Conservation (phyloP, 345 rosid genomes). For the Iberis pinnata region DNA sequence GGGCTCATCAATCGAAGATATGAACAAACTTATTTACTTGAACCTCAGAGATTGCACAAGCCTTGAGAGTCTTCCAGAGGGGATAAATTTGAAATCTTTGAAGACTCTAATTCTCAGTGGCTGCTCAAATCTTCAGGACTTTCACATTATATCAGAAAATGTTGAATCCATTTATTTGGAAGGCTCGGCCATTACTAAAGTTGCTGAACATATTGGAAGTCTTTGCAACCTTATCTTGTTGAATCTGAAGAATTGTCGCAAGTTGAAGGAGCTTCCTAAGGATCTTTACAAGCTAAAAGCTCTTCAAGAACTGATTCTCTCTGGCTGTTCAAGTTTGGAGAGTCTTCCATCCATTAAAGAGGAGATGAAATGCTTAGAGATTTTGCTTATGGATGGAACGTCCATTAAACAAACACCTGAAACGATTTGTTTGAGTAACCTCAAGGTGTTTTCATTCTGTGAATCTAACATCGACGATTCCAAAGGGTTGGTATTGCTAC, state of each 20-base stretch:
- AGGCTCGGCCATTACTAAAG: conserved; percentile 20
- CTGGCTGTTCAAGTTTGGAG: conserved; percentile 19
- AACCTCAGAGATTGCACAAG: conserved; percentile 22
- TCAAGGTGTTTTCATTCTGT: conserved; percentile 21
- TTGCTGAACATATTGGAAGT: conserved; percentile 19
- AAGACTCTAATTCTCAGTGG: conserved; percentile 24
- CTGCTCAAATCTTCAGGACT: conserved; percentile 22
- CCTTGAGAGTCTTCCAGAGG: conserved; percentile 20
- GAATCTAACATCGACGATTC: conserved; percentile 13
- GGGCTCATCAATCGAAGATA: conserved; percentile 7
- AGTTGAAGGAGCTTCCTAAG: conserved; percentile 17
- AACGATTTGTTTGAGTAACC: conserved; percentile 5
- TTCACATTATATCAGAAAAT: conserved; percentile 22
- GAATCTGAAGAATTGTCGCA: conserved; percentile 24
- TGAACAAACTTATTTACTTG: conserved; percentile 21
- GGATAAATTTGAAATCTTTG: background rate
- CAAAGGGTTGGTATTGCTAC: background rate
- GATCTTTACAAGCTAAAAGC: conserved; percentile 26
- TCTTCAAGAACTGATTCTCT: conserved; percentile 28
- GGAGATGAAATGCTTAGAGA: conserved; percentile 23
- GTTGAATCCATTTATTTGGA: conserved; percentile 18
- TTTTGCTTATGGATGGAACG: conserved; percentile 28
- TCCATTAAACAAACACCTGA: conserved; percentile 12
- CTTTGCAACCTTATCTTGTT: conserved; percentile 17
- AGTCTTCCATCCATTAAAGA: conserved; percentile 21